phyloP scores from a whole-genome alignment of 371 early-diverging fungal species.

The Choanephora cucurbitarum region DNA sequence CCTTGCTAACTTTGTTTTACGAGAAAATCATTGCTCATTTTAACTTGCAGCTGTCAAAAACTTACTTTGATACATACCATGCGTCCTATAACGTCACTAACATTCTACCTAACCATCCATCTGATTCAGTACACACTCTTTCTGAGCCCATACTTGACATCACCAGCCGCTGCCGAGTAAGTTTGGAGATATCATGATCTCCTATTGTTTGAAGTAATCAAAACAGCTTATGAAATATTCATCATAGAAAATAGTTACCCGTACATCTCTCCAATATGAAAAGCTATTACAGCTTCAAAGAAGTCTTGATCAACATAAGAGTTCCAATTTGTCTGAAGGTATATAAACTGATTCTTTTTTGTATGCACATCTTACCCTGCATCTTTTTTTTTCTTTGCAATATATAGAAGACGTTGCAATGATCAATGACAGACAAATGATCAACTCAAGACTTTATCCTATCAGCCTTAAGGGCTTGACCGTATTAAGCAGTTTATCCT shows the following conservation, averaged over 20 bases:
- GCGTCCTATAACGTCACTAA: slow-evolving; percentile 7
- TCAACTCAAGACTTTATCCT: slow-evolving; percentile 21
- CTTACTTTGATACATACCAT: slow-evolving; percentile 16
- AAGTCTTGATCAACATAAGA: not conserved
- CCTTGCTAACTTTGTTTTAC: slow-evolving; percentile 4
- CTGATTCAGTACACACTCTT: not conserved
- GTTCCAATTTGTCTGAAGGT: not conserved
- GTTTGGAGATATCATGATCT: too few relatives aligned
- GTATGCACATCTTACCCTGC: too few relatives aligned
- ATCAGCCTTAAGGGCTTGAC: slow-evolving; percentile 17
- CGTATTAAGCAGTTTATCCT: slow-evolving; percentile 10
- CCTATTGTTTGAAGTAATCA: too few relatives aligned
- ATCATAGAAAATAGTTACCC: slow-evolving; percentile 12
- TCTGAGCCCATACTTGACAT: too few relatives aligned
- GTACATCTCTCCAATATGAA: slow-evolving; percentile 10
- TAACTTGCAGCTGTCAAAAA: slow-evolving; percentile 20
- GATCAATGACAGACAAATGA: slow-evolving; percentile 25
- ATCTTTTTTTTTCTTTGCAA: not conserved
- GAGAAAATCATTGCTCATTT: slow-evolving; percentile 20
- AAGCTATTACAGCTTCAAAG: slow-evolving; percentile 8
- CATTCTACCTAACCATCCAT: not conserved
- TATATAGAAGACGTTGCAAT: slow-evolving; percentile 7
- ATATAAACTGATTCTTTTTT: not conserved
- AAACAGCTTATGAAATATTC: too few relatives aligned
- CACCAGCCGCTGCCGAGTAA: slow-evolving; percentile 13